A percentile compares a stretch with the other conserved stretches of the same genome.
Evolutionary conservation across 2,329 filamentous ascomycete genomes (phyloP).

Genomic region (Cyphellophora europaea): DNA sequence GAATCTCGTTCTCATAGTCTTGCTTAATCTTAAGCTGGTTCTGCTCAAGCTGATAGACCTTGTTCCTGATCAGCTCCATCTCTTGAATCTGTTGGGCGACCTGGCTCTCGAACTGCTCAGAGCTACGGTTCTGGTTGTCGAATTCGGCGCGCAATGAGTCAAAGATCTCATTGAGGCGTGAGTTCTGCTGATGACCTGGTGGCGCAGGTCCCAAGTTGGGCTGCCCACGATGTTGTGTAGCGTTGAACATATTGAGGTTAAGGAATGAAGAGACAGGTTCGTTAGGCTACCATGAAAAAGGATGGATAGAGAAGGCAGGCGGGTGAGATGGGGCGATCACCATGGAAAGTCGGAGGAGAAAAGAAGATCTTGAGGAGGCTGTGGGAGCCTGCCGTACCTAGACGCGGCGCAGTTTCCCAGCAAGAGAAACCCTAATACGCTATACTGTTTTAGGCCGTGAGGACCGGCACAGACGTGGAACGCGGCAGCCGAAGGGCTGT

Average conservation of each 20-base stretch:
- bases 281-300: too few relatives aligned
- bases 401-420: too few relatives aligned
- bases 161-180: conserved; percentile 79
- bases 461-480: too few relatives aligned
- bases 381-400: too few relatives aligned
- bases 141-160: conserved; percentile 88
- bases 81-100: conserved; percentile 87
- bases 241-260: conserved; percentile 17
- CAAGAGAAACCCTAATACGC: too few relatives aligned
- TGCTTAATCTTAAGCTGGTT: conserved; percentile 78
- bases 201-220: conserved; percentile 35
- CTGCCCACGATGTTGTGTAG: conserved; percentile 19
- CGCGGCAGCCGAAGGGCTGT: too few relatives aligned
- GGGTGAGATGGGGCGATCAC: not conserved
- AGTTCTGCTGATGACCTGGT: conserved; percentile 42
- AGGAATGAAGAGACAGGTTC: not conserved
- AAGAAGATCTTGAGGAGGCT: not conserved
- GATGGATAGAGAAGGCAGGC: not conserved
- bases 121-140: conserved; percentile 70
- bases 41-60: conserved; percentile 89
- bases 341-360: not conserved
- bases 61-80: conserved; percentile 87
- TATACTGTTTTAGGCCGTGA: too few relatives aligned
- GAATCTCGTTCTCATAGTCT: conserved; percentile 92
- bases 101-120: conserved; percentile 89